A percentile compares a stretch with the other conserved stretches of the same genome.
These are phyloP conservation scores for Candida suzukii DNA, from an alignment of 805 yeast species.

Conservation along the genomic window DNA sequence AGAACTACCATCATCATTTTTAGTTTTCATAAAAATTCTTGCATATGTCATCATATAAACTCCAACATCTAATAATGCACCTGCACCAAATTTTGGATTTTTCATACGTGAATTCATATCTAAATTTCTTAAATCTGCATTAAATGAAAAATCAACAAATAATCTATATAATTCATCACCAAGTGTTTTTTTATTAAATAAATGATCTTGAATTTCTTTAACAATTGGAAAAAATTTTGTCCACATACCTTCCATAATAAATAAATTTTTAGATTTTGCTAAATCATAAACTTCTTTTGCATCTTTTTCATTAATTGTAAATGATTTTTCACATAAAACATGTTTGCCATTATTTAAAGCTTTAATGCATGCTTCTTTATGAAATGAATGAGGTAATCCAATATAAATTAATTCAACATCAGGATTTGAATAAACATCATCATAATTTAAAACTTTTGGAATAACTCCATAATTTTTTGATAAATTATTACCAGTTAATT, in stretches of 20 bases:
- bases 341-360: conserved; percentile 40
- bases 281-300: conserved; percentile 32
- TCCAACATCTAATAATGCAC: conserved; percentile 50
- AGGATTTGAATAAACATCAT: conserved; percentile 34
- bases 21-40: conserved; percentile 30
- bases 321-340: conserved; percentile 50
- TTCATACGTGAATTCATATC: conserved; percentile 31
- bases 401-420: conserved; percentile 44
- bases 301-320: conserved; percentile 40
- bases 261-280: conserved; percentile 36
- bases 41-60: conserved; percentile 43
- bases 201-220: conserved; percentile 24
- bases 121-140: conserved; percentile 25
- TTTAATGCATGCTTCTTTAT: conserved; percentile 35
- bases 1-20: conserved; percentile 22
- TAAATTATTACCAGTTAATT: conserved; percentile 6
- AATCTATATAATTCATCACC: conserved; percentile 39
- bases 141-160: conserved; percentile 34
- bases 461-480: conserved; percentile 2
- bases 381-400: conserved; percentile 49
- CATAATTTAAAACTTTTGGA: conserved; percentile 27
- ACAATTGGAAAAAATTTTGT: conserved; percentile 46
- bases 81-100: conserved; percentile 44
- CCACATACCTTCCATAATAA: conserved; percentile 58
- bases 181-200: conserved; percentile 33